Evolutionary conservation across 192 early-diverging fungal species (phyloP), one percentile per base, ranked within the genome.

Genomic region (Backusella psychrophila): DNA sequence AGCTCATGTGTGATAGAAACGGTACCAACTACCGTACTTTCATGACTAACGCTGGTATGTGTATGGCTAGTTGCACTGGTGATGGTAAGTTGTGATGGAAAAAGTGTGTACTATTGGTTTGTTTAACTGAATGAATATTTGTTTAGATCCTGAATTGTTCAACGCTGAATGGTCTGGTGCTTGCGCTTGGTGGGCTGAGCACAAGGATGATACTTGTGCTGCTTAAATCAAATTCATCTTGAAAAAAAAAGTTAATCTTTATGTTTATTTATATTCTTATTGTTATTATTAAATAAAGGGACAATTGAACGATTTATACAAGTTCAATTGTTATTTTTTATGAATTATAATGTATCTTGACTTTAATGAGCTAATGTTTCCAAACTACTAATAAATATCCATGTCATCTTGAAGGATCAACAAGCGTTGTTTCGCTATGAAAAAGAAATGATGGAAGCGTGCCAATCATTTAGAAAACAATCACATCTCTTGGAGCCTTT

Each of bases 11-110:
- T n/a, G 33, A 34, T n/a, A 68, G 35, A 36, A 35, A 2, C 9
- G n/a, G 34, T 68, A 6, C 66, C n/a, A 35, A 68, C 2, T 68
- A 68, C 14, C 14, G 33, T 8, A 36, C 33, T 3, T 68, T 68
- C 66, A 68, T 68, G 66, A 68, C 66, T 19, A 35, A 34, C n/a
- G 66, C 66, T 21, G 66, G 66, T 68, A 68, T 23, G 35, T 69
- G 67, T 11, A 69, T 69, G 67, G 19, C 34, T 1, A 21, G 8
- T 8, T 69, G 67, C 12, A 36, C 67, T 39, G 67, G 67, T 41
- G 67, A 69, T 69, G 67, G 53, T 59, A 59, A 59, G 23, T 26
- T 59, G 7, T 12, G 53, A 59, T 59, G 21, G 8, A 11, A 59
- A 12, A 9, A 21, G 3, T 33, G 0, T 3, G 11, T 21, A 59